Evolutionary conservation across 2,329 filamentous ascomycete genomes (phyloP).

Genomic region (Phialophora macrospora): DNA sequence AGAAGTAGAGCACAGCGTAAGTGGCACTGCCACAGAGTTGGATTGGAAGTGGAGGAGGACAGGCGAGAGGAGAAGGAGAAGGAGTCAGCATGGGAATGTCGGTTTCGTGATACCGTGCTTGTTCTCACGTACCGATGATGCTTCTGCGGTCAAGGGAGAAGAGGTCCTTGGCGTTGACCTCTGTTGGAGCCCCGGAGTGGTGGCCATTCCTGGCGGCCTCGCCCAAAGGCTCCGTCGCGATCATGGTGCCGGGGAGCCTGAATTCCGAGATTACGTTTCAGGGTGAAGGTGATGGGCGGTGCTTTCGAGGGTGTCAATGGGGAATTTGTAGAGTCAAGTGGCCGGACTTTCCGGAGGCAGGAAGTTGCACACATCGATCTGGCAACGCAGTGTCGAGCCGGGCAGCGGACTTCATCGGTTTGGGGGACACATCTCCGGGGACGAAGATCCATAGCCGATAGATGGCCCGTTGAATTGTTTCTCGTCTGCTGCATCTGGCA

Average conservation of each 20-base stretch:
- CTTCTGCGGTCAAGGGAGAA: constrained; percentile 12
- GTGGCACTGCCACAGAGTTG: not conserved
- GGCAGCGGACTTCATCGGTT: not conserved
- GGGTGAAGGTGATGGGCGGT: not conserved
- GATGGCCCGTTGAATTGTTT: not conserved
- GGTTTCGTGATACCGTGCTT: not conserved
- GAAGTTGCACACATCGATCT: not conserved
- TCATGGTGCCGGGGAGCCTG: not conserved
- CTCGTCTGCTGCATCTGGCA: not conserved
- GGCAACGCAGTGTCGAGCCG: not conserved
- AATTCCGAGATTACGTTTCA: not conserved
- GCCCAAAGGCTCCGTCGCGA: not conserved
- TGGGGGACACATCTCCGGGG: not conserved
- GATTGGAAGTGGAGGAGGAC: not conserved
- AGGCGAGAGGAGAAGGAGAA: not conserved
- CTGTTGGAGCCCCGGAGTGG: not conserved
- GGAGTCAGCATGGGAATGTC: not conserved
- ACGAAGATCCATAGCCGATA: not conserved
- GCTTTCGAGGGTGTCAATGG: not conserved
- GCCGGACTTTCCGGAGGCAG: not conserved
- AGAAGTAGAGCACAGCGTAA: not conserved
- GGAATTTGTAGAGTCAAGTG: not conserved
- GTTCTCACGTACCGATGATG: constrained; percentile 16
- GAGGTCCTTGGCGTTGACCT: constrained; percentile 7
- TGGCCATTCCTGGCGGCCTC: not conserved